phyloP scores from a whole-genome alignment of 2,329 filamentous ascomycete species.

The Colletotrichum magnum region DNA sequence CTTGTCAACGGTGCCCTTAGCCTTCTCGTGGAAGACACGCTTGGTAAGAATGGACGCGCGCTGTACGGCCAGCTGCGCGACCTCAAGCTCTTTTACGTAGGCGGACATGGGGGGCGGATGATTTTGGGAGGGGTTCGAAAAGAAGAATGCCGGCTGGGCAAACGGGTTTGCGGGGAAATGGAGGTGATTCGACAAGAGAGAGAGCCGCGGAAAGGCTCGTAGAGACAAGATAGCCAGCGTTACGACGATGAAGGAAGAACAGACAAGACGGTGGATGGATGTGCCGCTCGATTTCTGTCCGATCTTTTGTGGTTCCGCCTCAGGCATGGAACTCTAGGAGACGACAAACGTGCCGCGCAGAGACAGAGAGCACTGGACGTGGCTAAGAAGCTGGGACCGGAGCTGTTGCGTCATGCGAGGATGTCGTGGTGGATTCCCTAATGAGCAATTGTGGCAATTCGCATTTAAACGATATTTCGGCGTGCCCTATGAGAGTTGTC shows the following conservation, averaged over 20 bases:
- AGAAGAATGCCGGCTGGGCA: conserved; percentile 42
- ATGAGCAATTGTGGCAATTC: conserved; percentile 26
- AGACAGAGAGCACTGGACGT: background rate
- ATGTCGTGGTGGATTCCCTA: conserved; percentile 14
- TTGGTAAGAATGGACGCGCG: conserved; percentile 73
- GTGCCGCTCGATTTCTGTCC: conserved; percentile 20
- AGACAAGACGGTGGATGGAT: conserved; percentile 27
- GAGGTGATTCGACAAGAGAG: conserved; percentile 43
- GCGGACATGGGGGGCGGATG: conserved; percentile 51
- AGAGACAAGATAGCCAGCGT: conserved; percentile 42
- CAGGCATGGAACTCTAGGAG: conserved; percentile 35
- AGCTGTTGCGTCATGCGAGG: conserved; percentile 37
- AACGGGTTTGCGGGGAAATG: conserved; percentile 9
- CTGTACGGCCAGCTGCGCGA: conserved; percentile 91
- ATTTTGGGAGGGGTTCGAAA: conserved; percentile 34
- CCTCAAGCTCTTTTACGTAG: conserved; percentile 83
- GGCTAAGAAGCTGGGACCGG: conserved; percentile 3
- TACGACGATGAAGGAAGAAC: conserved; percentile 36
- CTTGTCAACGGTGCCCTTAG: conserved; percentile 95
- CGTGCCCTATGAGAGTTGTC: conserved; percentile 11
- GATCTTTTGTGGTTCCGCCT: conserved; percentile 26
- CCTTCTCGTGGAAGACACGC: conserved; percentile 79
- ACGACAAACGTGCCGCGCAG: background rate
- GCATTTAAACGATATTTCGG: background rate
- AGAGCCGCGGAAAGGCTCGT: conserved; percentile 42